Percentiles rank a stretch among this genome's conserved stretches.
These are phyloP conservation scores for Mortierella antarctica DNA, from an alignment of 192 early-diverging fungal genomes.

Conservation along the genomic window DNA sequence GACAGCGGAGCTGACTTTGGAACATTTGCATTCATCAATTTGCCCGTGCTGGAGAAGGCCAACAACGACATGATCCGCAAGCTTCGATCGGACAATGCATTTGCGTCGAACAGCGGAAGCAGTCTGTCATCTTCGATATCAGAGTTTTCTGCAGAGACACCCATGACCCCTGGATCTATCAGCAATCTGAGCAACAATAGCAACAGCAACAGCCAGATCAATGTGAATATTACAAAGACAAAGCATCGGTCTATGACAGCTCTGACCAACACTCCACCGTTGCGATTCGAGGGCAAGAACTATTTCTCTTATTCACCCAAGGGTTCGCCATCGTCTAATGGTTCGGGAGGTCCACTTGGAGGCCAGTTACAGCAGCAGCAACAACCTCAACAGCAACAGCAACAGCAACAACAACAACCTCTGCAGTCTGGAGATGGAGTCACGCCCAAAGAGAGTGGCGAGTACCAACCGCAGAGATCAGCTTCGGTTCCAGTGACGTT, in stretches of 20 bases:
- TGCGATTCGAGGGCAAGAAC: slow-evolving; percentile 51
- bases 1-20: slow-evolving; percentile 81
- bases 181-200: slow-evolving; percentile 1
- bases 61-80: slow-evolving; percentile 88
- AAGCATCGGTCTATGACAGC: slow-evolving; percentile 52
- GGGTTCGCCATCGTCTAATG: slow-evolving; percentile 36
- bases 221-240: slow-evolving; percentile 22
- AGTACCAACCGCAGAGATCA: slow-evolving; percentile 47
- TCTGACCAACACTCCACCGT: slow-evolving; percentile 30
- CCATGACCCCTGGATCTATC: slow-evolving; percentile 34
- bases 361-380: background rate
- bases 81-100: slow-evolving; percentile 72
- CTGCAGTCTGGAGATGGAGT: slow-evolving; percentile 3
- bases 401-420: background rate
- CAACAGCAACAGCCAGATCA: background rate
- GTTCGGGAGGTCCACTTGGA: slow-evolving; percentile 12
- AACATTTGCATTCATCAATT: slow-evolving; percentile 91
- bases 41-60: slow-evolving; percentile 88
- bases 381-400: slow-evolving; percentile 7
- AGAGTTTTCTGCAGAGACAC: slow-evolving; percentile 35
- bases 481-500: slow-evolving; percentile 49
- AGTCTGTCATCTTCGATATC: slow-evolving; percentile 49
- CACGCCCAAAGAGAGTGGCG: slow-evolving; percentile 33
- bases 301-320: slow-evolving; percentile 51
- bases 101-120: slow-evolving; percentile 44